Evolutionary conservation across 768 basidiomycete species (phyloP).

Genomic region (Pleurotus tuber-regium): DNA sequence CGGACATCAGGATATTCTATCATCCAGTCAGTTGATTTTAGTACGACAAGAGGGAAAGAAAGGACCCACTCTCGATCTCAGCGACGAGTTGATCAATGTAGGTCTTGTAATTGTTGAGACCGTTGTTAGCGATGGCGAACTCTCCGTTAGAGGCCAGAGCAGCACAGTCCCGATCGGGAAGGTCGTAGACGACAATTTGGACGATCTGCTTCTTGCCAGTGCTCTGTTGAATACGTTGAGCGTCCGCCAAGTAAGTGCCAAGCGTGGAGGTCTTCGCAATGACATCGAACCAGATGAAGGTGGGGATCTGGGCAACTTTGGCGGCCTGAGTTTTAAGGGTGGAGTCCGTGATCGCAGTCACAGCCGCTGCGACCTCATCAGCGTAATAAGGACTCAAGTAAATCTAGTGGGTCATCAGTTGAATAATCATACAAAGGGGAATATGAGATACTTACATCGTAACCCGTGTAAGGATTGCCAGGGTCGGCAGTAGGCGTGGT

Average conservation of each 20-base stretch:
- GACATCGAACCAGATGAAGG: slow-evolving; percentile 61
- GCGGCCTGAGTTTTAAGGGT: slow-evolving; percentile 48
- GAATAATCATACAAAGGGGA: not conserved
- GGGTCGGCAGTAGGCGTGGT: slow-evolving; percentile 38
- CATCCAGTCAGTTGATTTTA: not conserved
- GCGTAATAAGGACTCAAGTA: slow-evolving; percentile 58
- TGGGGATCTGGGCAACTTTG: slow-evolving; percentile 53
- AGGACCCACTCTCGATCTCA: slow-evolving; percentile 44
- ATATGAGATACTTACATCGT: slow-evolving; percentile 29
- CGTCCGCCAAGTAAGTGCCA: slow-evolving; percentile 56
- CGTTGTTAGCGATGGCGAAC: slow-evolving; percentile 55
- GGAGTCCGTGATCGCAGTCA: slow-evolving; percentile 47
- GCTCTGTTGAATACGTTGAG: slow-evolving; percentile 39
- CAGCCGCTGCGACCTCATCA: slow-evolving; percentile 50
- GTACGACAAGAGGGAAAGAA: slow-evolving; percentile 1
- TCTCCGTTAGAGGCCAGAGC: slow-evolving; percentile 66
- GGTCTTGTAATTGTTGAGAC: slow-evolving; percentile 49
- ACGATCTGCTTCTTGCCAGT: slow-evolving; percentile 48
- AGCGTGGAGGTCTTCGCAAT: slow-evolving; percentile 53
- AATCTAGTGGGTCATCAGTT: slow-evolving; percentile 25
- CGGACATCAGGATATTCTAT: slow-evolving; percentile 56
- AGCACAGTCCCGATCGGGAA: slow-evolving; percentile 69
- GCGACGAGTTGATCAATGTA: slow-evolving; percentile 65
- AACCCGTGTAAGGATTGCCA: slow-evolving; percentile 53
- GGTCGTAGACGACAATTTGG: slow-evolving; percentile 56